These are phyloP conservation scores for Didymosphaeria variabile DNA, from an alignment of 2,329 filamentous ascomycete genomes.

Conservation along the genomic window DNA sequence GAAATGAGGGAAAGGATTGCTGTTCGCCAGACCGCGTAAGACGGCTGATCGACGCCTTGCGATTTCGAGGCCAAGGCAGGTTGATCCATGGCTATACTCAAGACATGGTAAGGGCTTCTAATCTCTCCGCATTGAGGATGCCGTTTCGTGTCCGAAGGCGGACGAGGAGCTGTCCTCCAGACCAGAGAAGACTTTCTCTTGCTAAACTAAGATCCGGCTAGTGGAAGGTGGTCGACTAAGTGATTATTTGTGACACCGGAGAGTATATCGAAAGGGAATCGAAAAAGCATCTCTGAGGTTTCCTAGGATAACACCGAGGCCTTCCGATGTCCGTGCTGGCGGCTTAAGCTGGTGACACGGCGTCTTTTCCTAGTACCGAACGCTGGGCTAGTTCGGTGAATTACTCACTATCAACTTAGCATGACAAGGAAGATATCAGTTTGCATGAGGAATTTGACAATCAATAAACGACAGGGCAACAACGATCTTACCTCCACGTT, in stretches of 20 bases:
- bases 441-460: constrained; percentile 39
- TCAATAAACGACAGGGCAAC: constrained; percentile 40
- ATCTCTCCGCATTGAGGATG: constrained; percentile 19
- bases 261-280: constrained; percentile 28
- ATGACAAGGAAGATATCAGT: constrained; percentile 44
- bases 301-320: constrained; percentile 30
- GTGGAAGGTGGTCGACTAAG: constrained; percentile 19
- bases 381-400: constrained; percentile 35
- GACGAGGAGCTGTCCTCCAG: constrained; percentile 12
- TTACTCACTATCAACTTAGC: constrained; percentile 38
- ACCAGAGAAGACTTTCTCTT: constrained; percentile 19
- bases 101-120: constrained; percentile 16
- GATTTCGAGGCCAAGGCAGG: constrained; percentile 28
- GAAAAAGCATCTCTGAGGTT: constrained; percentile 35
- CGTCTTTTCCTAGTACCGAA: constrained; percentile 36
- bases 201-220: constrained; percentile 22
- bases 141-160: background rate
- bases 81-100: constrained; percentile 29
- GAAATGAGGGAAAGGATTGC: constrained; percentile 25
- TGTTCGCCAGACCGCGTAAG: constrained; percentile 22
- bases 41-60: constrained; percentile 44
- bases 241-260: constrained; percentile 40
- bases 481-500: constrained; percentile 32
- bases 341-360: constrained; percentile 40
- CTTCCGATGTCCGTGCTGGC: constrained; percentile 42